Conservation (phyloP, 805 yeast species). For the Limtongia smithiae region DNA sequence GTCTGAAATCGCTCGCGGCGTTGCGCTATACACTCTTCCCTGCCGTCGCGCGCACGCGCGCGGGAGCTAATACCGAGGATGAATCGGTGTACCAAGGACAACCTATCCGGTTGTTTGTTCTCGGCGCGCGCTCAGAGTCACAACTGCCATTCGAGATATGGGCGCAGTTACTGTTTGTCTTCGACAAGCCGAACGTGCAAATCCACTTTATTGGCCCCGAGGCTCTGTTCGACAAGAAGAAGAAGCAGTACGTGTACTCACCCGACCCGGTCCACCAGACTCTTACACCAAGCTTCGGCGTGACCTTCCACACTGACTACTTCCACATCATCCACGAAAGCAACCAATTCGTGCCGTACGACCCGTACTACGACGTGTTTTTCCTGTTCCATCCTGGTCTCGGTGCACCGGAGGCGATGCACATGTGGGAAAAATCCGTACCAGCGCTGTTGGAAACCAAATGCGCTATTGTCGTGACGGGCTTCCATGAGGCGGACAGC, state of each 20-base stretch:
- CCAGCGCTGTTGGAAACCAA: slow-evolving; percentile 88
- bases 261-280: slow-evolving; percentile 61
- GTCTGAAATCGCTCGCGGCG: slow-evolving; percentile 90
- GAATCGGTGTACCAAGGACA: slow-evolving; percentile 67
- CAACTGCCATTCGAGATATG: slow-evolving; percentile 92
- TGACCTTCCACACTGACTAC: slow-evolving; percentile 82
- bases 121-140: slow-evolving; percentile 91
- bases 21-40: slow-evolving; percentile 87
- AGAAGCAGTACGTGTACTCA: slow-evolving; percentile 52
- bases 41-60: slow-evolving; percentile 36
- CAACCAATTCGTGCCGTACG: slow-evolving; percentile 95
- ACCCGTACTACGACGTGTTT: slow-evolving; percentile 90
- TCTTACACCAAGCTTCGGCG: slow-evolving; percentile 51
- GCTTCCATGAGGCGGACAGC: slow-evolving; percentile 75
- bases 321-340: slow-evolving; percentile 88
- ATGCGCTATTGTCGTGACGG: slow-evolving; percentile 87
- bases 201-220: slow-evolving; percentile 94
- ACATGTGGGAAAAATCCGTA: slow-evolving; percentile 78
- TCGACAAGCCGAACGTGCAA: slow-evolving; percentile 80
- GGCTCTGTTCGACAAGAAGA: slow-evolving; percentile 68
- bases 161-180: slow-evolving; percentile 84
- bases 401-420: slow-evolving; percentile 72
- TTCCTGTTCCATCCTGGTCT: slow-evolving; percentile 95
- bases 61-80: slow-evolving; percentile 19
- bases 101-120: slow-evolving; percentile 81